Percentiles rank a stretch among this genome's conserved stretches.
Evolutionary conservation across 805 yeast genomes (phyloP).

Genomic region (Monosporozyma aquatica): DNA sequence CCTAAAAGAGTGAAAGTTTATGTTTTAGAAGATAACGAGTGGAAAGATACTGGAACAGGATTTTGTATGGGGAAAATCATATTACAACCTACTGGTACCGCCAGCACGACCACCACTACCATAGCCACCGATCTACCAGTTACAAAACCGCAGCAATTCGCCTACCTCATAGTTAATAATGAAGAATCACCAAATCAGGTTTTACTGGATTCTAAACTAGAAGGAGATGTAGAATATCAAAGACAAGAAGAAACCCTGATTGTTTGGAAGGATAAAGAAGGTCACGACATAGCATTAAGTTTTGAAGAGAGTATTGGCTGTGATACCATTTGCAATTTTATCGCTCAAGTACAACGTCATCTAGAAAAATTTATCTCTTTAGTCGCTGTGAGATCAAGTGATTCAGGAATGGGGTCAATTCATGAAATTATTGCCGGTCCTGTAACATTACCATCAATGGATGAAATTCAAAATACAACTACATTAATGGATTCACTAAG

Average conservation of each 20-base stretch:
- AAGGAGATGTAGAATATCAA: conserved; percentile 74
- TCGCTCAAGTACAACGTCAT: conserved; percentile 56
- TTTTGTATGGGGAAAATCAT: conserved; percentile 60
- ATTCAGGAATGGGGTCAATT: conserved; percentile 40
- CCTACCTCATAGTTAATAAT: conserved; percentile 62
- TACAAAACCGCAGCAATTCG: too few relatives aligned
- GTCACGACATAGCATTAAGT: conserved; percentile 71
- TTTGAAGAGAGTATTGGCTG: conserved; percentile 93
- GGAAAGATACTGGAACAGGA: conserved; percentile 93
- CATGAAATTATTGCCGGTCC: conserved; percentile 81
- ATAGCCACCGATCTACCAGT: too few relatives aligned
- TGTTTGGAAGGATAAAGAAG: conserved; percentile 78
- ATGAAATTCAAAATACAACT: conserved; percentile 37
- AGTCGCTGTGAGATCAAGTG: conserved; percentile 53
- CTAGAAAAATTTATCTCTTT: conserved; percentile 59
- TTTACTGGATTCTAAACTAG: conserved; percentile 56
- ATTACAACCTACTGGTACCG: too few relatives aligned
- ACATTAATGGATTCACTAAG: conserved; percentile 49
- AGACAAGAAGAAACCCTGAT: conserved; percentile 90
- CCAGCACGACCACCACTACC: not conserved
- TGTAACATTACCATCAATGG: conserved; percentile 50
- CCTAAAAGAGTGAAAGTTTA: conserved; percentile 90
- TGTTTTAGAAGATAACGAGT: conserved; percentile 64
- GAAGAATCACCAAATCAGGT: conserved; percentile 53
- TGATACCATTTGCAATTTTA: conserved; percentile 69